Conservation (phyloP, 2,329 filamentous ascomycete species). For the Shiraia sp. region DNA sequence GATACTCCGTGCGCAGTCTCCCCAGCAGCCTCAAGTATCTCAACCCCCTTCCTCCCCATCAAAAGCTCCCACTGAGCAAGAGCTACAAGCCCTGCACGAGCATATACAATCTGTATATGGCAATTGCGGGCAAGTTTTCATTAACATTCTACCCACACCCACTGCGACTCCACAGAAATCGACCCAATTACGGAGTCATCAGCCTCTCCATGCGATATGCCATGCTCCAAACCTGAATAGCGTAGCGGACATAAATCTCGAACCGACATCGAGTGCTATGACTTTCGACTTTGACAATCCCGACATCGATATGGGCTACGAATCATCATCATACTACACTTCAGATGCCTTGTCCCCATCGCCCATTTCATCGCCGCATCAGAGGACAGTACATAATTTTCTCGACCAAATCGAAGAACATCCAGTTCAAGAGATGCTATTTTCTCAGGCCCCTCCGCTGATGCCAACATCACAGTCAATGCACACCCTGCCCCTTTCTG, state of each 20-base stretch:
- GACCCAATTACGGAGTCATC: slow-evolving; percentile 35
- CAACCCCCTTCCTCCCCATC: slow-evolving; percentile 29
- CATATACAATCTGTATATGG: slow-evolving; percentile 51
- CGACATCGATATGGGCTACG: slow-evolving; percentile 51
- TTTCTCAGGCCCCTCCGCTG: slow-evolving; percentile 36
- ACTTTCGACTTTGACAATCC: slow-evolving; percentile 46
- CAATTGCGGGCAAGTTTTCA: slow-evolving; percentile 47
- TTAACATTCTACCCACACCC: slow-evolving; percentile 57
- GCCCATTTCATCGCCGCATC: slow-evolving; percentile 42
- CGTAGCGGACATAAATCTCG: slow-evolving; percentile 51
- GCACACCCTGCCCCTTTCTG: slow-evolving; percentile 15
- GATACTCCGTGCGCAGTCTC: slow-evolving; percentile 37
- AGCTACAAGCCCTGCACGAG: slow-evolving; percentile 48
- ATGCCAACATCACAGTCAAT: slow-evolving; percentile 26
- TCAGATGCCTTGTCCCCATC: slow-evolving; percentile 56
- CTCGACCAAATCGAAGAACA: slow-evolving; percentile 41
- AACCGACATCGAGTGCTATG: slow-evolving; percentile 44
- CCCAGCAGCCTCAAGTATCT: slow-evolving; percentile 27
- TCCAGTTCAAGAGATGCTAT: slow-evolving; percentile 30
- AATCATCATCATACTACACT: slow-evolving; percentile 55
- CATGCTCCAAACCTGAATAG: slow-evolving; percentile 57
- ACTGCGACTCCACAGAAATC: slow-evolving; percentile 53
- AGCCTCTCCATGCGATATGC: too few relatives aligned
- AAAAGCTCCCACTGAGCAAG: slow-evolving; percentile 44
- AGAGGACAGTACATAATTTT: slow-evolving; percentile 39